Evolutionary conservation across 73 alveolate genomes (phyloP).

Genomic region (Tetrahymena elliotti): DNA sequence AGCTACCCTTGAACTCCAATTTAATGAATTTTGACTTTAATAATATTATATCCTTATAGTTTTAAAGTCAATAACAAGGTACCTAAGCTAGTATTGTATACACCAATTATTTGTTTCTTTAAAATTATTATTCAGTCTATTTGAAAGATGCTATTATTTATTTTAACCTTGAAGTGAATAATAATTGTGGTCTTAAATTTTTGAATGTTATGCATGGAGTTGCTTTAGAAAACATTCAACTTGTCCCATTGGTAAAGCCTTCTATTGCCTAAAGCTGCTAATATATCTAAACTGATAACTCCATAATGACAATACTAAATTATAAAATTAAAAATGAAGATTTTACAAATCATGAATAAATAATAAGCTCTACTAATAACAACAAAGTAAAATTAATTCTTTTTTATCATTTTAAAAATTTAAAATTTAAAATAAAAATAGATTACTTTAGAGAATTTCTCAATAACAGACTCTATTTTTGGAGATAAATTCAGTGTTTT

Average conservation of each 20-base stretch:
- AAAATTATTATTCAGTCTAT: no score
- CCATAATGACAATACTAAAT: neutral
- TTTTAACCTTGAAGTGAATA: neutral
- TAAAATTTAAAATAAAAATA: no score
- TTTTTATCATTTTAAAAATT: no score
- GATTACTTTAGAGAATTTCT: neutral
- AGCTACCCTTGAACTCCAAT: neutral
- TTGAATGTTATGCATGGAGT: neutral
- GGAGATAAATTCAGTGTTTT: neutral
- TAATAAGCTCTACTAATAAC: neutral
- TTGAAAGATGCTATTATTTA: neutral
- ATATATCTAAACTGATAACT: neutral
- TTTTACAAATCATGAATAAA: neutral
- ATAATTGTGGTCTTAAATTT: neutral
- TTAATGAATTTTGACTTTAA: neutral
- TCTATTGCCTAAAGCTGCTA: neutral
- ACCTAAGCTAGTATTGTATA: neutral
- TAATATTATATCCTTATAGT: neutral
- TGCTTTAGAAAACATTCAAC: no score
- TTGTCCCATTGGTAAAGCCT: neutral
- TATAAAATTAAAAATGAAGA: neutral
- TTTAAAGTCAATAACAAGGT: neutral
- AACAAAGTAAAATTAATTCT: neutral
- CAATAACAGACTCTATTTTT: neutral
- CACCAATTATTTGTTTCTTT: neutral